phyloP scores from a whole-genome alignment of 2,329 filamentous ascomycete genomes.

The Clonostachys byssicola region DNA sequence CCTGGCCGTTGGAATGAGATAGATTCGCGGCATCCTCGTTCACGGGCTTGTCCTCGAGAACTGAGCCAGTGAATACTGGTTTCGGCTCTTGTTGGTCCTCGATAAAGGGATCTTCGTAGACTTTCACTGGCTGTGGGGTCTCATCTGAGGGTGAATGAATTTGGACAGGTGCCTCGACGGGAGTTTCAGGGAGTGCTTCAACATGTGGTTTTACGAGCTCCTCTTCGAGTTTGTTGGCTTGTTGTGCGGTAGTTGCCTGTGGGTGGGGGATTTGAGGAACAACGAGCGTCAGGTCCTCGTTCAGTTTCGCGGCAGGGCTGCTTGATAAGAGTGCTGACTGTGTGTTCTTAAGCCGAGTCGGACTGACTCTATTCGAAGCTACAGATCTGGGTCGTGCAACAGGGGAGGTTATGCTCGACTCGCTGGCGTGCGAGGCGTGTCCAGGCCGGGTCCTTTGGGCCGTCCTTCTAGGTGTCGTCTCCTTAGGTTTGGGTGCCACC shows the following conservation, averaged over 20 bases:
- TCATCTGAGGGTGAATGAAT: too few relatives aligned
- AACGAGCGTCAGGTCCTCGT: constrained; percentile 50
- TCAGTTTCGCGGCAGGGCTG: constrained; percentile 38
- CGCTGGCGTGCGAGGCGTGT: constrained; percentile 44
- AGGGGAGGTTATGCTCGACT: constrained; percentile 44
- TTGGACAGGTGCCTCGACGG: constrained; percentile 20
- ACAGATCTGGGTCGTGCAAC: constrained; percentile 22
- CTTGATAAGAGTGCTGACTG: constrained; percentile 16
- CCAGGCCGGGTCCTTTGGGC: constrained; percentile 39
- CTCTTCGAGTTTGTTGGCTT: background rate
- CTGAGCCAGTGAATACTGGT: constrained; percentile 39
- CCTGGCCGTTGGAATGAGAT: constrained; percentile 15
- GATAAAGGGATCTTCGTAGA: constrained; percentile 60
- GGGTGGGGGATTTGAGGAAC: constrained; percentile 33
- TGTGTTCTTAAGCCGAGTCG: constrained; percentile 28
- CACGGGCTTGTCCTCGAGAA: constrained; percentile 55
- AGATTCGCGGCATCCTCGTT: constrained; percentile 46
- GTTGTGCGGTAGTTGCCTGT: constrained; percentile 4
- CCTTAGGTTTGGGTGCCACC: constrained; percentile 20
- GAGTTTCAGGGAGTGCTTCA: constrained; percentile 4
- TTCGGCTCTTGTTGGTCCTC: constrained; percentile 40
- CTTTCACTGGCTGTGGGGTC: constrained; percentile 33
- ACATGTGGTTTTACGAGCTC: background rate
- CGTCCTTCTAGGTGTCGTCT: constrained; percentile 48
- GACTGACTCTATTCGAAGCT: constrained; percentile 35